Evolutionary conservation across 228 moss, liverwort and hornwort species (phyloP).

Genomic region (Sphagnum fallax): DNA sequence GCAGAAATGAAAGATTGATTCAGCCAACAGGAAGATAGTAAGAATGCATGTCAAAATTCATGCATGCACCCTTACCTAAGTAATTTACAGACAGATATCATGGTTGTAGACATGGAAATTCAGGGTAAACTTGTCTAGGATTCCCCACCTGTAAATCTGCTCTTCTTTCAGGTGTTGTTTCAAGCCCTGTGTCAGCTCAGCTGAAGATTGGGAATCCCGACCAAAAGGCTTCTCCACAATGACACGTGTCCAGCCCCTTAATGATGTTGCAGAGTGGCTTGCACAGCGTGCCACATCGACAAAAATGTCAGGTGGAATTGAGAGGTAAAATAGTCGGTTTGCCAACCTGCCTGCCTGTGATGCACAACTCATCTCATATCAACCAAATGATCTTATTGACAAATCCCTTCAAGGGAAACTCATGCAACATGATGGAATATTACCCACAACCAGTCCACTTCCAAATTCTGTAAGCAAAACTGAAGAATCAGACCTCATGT

Average conservation of each 20-base stretch:
- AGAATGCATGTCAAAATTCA: no score
- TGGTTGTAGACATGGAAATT: background rate
- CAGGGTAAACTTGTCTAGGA: background rate
- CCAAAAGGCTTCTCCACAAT: slow-evolving; percentile 67
- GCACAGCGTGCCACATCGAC: slow-evolving; percentile 39
- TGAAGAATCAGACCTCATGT: slow-evolving; percentile 27
- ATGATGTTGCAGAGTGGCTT: slow-evolving; percentile 27
- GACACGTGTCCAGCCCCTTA: slow-evolving; percentile 54
- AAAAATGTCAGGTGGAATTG: slow-evolving; percentile 45
- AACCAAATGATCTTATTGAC: background rate
- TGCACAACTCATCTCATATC: background rate
- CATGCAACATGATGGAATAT: background rate
- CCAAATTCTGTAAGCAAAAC: background rate
- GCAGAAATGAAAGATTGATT: background rate
- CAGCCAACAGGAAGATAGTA: no score
- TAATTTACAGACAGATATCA: no score
- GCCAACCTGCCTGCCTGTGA: slow-evolving; percentile 36
- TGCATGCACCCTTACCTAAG: no score
- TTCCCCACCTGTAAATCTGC: slow-evolving; percentile 68
- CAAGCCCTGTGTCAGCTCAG: slow-evolving; percentile 47
- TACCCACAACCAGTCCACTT: no score
- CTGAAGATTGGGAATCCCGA: slow-evolving; percentile 40
- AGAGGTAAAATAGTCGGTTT: slow-evolving; percentile 50
- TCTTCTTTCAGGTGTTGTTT: slow-evolving; percentile 64
- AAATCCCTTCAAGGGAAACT: no score